phyloP scores from a whole-genome alignment of 805 yeast species.

The Wickerhamiella allomyrinae region DNA sequence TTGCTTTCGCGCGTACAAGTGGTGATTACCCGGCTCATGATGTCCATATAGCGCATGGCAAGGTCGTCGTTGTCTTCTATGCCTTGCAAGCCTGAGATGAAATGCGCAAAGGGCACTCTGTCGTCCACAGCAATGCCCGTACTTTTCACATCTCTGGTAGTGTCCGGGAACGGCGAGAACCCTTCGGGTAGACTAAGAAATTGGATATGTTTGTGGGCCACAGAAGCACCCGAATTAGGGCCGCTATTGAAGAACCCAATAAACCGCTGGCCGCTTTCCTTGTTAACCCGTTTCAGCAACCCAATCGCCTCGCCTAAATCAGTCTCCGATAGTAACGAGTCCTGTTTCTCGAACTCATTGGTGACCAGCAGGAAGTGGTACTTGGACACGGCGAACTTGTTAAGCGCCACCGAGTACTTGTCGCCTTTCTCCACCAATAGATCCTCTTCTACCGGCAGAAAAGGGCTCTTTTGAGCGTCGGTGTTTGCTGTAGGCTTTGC shows the following conservation, averaged over 20 bases:
- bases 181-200: slow-evolving; percentile 54
- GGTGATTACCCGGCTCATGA: slow-evolving; percentile 53
- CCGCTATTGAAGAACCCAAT: slow-evolving; percentile 87
- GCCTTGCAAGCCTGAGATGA: slow-evolving; percentile 46
- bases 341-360: slow-evolving; percentile 56
- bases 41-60: slow-evolving; percentile 47
- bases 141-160: slow-evolving; percentile 30
- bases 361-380: slow-evolving; percentile 73
- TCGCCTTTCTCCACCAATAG: slow-evolving; percentile 43
- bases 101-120: slow-evolving; percentile 70
- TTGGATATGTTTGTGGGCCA: slow-evolving; percentile 85
- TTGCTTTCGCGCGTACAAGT: slow-evolving; percentile 26
- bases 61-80: slow-evolving; percentile 30
- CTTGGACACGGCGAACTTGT: slow-evolving; percentile 75
- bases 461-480: slow-evolving; percentile 38
- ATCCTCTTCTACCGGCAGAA: slow-evolving; percentile 64
- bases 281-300: slow-evolving; percentile 38
- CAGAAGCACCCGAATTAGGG: slow-evolving; percentile 81
- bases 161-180: slow-evolving; percentile 45
- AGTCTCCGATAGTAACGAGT: slow-evolving; percentile 50
- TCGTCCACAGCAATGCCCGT: slow-evolving; percentile 23
- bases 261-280: slow-evolving; percentile 34
- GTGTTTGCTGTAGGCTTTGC: not conserved
- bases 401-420: slow-evolving; percentile 51
- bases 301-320: slow-evolving; percentile 51